phyloP scores from a whole-genome alignment of 768 basidiomycete species.

The Macrocybe gigantea region DNA sequence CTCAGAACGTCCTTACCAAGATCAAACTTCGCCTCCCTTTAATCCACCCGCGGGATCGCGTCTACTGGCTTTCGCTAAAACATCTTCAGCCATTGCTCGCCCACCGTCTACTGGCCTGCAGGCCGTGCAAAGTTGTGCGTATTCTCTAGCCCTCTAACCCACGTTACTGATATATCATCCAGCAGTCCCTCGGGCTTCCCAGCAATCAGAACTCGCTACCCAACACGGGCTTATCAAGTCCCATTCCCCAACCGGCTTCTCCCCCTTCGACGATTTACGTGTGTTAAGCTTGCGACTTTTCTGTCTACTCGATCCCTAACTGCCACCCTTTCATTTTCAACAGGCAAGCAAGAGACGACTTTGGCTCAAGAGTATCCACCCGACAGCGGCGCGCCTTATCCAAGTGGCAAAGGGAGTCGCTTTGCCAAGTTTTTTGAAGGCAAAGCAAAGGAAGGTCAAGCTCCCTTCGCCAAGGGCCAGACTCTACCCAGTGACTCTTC shows the following conservation, averaged over 20 bases:
- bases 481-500: constrained; percentile 33
- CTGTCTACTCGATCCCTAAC: too few species aligned
- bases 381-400: constrained; percentile 33
- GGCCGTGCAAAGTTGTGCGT: too few species aligned
- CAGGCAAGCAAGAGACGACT: constrained; percentile 1
- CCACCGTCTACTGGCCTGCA: too few species aligned
- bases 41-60: constrained; percentile 48
- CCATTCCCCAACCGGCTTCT: constrained; percentile 32
- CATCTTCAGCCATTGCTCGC: constrained; percentile 14
- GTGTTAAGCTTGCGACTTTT: too few species aligned
- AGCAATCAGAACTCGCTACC: too few species aligned
- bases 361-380: constrained; percentile 3
- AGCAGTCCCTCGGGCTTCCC: too few species aligned
- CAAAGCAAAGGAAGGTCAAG: constrained; percentile 45
- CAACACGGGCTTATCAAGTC: too few species aligned
- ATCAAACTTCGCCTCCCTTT: constrained; percentile 23
- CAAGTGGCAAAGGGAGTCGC: constrained; percentile 67
- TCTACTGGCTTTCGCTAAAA: constrained; percentile 40
- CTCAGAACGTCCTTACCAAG: constrained; percentile 4
- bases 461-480: constrained; percentile 29
- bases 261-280: constrained; percentile 35
- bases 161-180: neutral
- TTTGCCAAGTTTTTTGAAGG: constrained; percentile 86
- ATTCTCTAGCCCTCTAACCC: constrained; percentile 18
- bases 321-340: constrained; percentile 6